A percentile compares a stretch with the other conserved stretches of the same genome.
Conservation (phyloP, 2,329 filamentous ascomycete species). For the Curvularia verruculosa region DNA sequence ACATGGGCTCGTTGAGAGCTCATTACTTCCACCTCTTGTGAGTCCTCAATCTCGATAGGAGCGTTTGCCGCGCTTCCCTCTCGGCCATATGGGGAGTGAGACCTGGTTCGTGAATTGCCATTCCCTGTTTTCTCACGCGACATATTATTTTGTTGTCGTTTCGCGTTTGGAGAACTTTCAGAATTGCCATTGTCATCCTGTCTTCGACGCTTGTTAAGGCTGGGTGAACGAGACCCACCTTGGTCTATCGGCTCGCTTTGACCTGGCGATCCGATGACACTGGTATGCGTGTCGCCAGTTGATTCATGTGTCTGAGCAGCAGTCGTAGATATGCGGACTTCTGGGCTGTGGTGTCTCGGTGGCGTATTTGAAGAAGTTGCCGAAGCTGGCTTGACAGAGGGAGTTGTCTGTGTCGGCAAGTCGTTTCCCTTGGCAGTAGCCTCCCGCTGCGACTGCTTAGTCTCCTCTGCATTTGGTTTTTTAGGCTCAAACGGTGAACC, state of each 20-base stretch:
- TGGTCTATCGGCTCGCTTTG: not conserved
- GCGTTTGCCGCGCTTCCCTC: slow-evolving; percentile 22
- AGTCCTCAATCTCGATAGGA: slow-evolving; percentile 38
- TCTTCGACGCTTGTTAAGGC: slow-evolving; percentile 12
- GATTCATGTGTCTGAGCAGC: slow-evolving; percentile 1
- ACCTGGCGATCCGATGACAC: not conserved
- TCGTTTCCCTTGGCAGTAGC: slow-evolving; percentile 3
- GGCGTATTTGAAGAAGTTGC: not conserved
- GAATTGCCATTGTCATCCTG: slow-evolving; percentile 1
- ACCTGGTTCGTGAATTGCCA: not conserved
- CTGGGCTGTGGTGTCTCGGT: slow-evolving; percentile 10
- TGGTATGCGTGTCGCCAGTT: not conserved
- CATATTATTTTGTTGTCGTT: slow-evolving; percentile 1
- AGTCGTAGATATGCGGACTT: slow-evolving; percentile 16
- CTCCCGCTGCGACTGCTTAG: not conserved
- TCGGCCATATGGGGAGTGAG: not conserved
- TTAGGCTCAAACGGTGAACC: slow-evolving; percentile 18
- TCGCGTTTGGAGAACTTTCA: not conserved
- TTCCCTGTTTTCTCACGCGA: not conserved
- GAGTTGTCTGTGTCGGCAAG: slow-evolving; percentile 1
- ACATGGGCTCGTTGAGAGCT: not conserved
- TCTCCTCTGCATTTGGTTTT: not conserved
- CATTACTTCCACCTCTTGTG: slow-evolving; percentile 24
- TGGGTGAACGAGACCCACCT: not conserved
- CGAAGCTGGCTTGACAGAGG: not conserved